Conservation (phyloP, 139 green algal genomes). For the Diplosphaera chodatii region DNA sequence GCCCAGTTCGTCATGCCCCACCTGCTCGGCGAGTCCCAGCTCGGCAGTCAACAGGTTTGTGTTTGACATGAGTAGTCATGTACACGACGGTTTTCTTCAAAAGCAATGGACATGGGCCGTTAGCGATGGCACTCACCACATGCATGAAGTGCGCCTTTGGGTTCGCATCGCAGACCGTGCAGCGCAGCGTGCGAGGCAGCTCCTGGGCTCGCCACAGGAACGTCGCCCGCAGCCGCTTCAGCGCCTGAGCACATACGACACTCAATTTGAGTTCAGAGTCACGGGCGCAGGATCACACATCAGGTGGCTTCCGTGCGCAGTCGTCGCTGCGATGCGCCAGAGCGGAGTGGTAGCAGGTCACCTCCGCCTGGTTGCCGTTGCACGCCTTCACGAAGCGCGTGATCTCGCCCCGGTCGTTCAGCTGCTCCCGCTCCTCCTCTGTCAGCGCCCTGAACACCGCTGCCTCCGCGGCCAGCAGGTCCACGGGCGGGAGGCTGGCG, state of each 20-base stretch:
- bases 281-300: too few species aligned
- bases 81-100: too few species aligned
- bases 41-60: too few species aligned
- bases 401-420: background rate
- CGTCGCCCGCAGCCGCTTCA: conserved; percentile 48
- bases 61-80: too few species aligned
- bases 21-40: too few species aligned
- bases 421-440: background rate
- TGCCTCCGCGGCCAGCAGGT: background rate
- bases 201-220: conserved; percentile 40
- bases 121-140: conserved; percentile 32
- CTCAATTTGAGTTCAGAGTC: too few species aligned
- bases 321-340: too few species aligned
- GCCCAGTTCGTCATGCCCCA: conserved; percentile 3
- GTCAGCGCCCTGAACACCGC: background rate
- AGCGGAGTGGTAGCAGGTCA: background rate
- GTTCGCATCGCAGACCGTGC: conserved; percentile 37
- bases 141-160: conserved; percentile 69
- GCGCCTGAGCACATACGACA: conserved; percentile 16
- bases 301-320: too few species aligned
- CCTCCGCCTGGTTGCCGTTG: background rate
- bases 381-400: background rate
- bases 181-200: conserved; percentile 41
- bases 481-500: background rate
- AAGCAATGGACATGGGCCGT: background rate